Conservation (phyloP, 2,329 filamentous ascomycete species). For the Aspergillus carbonarius region DNA sequence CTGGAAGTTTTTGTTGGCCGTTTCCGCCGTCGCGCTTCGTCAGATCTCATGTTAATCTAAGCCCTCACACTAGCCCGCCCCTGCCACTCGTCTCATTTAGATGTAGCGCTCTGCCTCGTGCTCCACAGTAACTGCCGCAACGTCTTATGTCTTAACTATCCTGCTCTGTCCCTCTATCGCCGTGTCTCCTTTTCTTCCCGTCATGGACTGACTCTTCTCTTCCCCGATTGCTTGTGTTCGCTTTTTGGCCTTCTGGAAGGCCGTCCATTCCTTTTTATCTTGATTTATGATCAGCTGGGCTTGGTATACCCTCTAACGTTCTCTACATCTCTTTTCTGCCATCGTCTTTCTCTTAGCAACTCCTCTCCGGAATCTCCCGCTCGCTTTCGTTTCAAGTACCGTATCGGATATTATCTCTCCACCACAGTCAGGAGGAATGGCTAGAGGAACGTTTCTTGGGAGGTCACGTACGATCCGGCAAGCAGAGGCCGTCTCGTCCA, state of each 20-base stretch:
- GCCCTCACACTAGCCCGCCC: slow-evolving; percentile 13
- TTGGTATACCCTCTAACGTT: slow-evolving; percentile 17
- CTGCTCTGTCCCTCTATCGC: slow-evolving; percentile 9
- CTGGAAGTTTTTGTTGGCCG: slow-evolving; percentile 14
- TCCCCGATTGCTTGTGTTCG: slow-evolving; percentile 15
- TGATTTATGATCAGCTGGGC: slow-evolving; percentile 11
- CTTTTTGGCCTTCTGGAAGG: slow-evolving; percentile 40
- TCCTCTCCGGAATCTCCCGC: neutral
- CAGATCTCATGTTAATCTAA: slow-evolving; percentile 18
- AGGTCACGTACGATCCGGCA: slow-evolving; percentile 30
- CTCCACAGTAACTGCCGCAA: slow-evolving; percentile 20
- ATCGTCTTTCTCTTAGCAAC: neutral
- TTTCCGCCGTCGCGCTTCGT: slow-evolving; percentile 13
- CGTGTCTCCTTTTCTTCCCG: slow-evolving; percentile 12
- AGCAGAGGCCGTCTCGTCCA: slow-evolving; percentile 31
- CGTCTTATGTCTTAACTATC: slow-evolving; percentile 9
- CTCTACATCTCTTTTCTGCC: slow-evolving; percentile 8
- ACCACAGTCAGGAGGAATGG: slow-evolving; percentile 23
- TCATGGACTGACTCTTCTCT: slow-evolving; percentile 21
- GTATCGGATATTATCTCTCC: neutral
- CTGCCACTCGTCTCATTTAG: slow-evolving; percentile 16
- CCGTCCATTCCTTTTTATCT: slow-evolving; percentile 35
- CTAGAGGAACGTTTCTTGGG: slow-evolving; percentile 29
- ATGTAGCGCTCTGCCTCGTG: slow-evolving; percentile 14
- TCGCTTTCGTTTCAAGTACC: slow-evolving; percentile 3